Conservation (phyloP, 2,329 filamentous ascomycete genomes). For the Helminthosporium solani region DNA sequence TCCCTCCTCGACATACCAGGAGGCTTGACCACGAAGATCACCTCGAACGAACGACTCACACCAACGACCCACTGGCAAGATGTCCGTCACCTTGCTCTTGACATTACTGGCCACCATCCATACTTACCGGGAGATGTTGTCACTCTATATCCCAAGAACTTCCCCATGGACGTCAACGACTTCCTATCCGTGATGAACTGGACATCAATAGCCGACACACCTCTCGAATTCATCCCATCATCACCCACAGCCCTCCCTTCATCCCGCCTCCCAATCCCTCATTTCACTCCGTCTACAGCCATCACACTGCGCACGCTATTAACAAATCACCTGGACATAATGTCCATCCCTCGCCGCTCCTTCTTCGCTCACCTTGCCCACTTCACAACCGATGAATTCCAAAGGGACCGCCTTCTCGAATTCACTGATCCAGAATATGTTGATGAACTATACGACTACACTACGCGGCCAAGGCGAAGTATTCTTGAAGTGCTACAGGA, state of each 20-base stretch:
- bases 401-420: constrained; percentile 79
- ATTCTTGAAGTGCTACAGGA: constrained; percentile 92
- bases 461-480: constrained; percentile 81
- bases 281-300: constrained; percentile 40
- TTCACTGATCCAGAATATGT: constrained; percentile 77
- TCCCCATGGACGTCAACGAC: constrained; percentile 72
- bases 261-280: constrained; percentile 42
- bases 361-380: constrained; percentile 80
- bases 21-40: constrained; percentile 59
- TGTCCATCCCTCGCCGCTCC: constrained; percentile 79
- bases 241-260: constrained; percentile 35
- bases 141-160: constrained; percentile 85
- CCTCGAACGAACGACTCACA: constrained; percentile 72
- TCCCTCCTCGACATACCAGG: constrained; percentile 60
- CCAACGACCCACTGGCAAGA: constrained; percentile 85
- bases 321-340: constrained; percentile 83
- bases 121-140: constrained; percentile 77
- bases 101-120: constrained; percentile 43
- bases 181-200: constrained; percentile 80
- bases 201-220: constrained; percentile 68
- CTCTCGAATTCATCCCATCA: constrained; percentile 56
- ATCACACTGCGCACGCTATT: constrained; percentile 74
- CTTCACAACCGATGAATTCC: constrained; percentile 69
- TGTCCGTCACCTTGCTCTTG: constrained; percentile 75
- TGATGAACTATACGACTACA: constrained; percentile 95